phyloP scores from a whole-genome alignment of 2,329 filamentous ascomycete genomes.

The Trichocomaceae sp. region DNA sequence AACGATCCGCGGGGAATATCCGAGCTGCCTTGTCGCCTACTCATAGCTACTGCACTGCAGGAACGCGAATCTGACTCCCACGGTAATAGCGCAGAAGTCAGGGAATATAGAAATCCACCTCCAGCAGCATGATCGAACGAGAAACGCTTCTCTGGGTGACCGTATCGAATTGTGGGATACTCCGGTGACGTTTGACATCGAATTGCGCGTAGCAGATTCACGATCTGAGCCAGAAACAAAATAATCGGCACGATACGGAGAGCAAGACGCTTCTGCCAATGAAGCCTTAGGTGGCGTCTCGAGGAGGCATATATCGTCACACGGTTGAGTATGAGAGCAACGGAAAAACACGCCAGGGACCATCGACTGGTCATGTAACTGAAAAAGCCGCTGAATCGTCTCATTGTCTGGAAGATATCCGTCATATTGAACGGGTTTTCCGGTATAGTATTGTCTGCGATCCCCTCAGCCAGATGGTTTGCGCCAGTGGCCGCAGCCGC shows the following conservation, averaged over 20 bases:
- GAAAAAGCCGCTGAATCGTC: conserved; percentile 78
- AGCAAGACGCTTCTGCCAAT: conserved; percentile 63
- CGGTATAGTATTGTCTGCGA: conserved; percentile 27
- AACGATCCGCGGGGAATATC: conserved; percentile 68
- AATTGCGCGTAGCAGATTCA: conserved; percentile 70
- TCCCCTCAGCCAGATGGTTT: conserved; percentile 26
- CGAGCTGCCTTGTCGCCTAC: conserved; percentile 45
- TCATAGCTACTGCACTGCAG: conserved; percentile 70
- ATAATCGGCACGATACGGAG: conserved; percentile 66
- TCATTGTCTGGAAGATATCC: conserved; percentile 47
- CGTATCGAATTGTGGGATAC: conserved; percentile 64
- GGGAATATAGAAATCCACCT: conserved; percentile 62
- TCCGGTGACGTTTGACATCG: conserved; percentile 82
- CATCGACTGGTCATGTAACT: conserved; percentile 87
- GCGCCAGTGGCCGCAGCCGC: conserved; percentile 33
- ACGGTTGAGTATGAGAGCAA: conserved; percentile 82
- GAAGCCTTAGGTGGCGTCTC: conserved; percentile 67
- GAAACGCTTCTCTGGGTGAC: conserved; percentile 57
- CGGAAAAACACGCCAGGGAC: conserved; percentile 79
- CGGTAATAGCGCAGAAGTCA: conserved; percentile 66
- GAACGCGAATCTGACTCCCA: conserved; percentile 68
- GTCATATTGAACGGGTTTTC: conserved; percentile 32
- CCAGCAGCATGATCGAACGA: conserved; percentile 64
- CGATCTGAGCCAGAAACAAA: conserved; percentile 62
- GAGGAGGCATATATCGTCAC: conserved; percentile 92